Conservation (phyloP, 805 yeast genomes). For the Yamadazyma ubonensis region DNA sequence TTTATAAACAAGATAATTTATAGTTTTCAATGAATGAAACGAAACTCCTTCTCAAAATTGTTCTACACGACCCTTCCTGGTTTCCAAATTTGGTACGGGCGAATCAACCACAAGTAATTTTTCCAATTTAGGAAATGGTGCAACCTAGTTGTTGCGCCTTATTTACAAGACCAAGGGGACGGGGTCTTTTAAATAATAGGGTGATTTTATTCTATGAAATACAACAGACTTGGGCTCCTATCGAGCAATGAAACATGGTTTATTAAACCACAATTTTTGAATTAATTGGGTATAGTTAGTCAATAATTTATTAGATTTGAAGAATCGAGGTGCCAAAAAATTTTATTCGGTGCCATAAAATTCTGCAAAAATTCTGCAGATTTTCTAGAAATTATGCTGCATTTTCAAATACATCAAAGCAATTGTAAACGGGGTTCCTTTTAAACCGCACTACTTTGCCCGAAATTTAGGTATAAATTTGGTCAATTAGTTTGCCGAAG, state of each 20-base stretch:
- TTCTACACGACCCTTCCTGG: slow-evolving; percentile 6
- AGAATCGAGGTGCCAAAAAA: too few relatives aligned
- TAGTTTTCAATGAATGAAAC: slow-evolving; percentile 2
- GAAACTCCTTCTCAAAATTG: slow-evolving; percentile 5
- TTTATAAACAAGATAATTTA: slow-evolving; percentile 4
- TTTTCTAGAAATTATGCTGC: too few relatives aligned
- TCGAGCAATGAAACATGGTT: background rate
- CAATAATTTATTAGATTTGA: too few relatives aligned
- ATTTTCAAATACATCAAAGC: too few relatives aligned
- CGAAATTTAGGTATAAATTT: too few relatives aligned
- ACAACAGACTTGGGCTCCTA: background rate
- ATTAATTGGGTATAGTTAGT: too few relatives aligned
- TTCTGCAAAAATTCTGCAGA: too few relatives aligned
- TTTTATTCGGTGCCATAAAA: too few relatives aligned
- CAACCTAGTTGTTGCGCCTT: slow-evolving; percentile 5
- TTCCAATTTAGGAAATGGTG: slow-evolving; percentile 9
- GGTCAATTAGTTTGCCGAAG: too few relatives aligned
- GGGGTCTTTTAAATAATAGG: slow-evolving; percentile 1
- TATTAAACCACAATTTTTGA: too few relatives aligned
- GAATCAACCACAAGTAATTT: slow-evolving; percentile 5
- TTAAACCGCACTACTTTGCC: too few relatives aligned
- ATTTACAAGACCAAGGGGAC: background rate
- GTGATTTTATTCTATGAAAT: background rate
- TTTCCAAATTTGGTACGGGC: background rate
- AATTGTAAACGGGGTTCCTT: too few relatives aligned